These are phyloP conservation scores for Phlyctochytrium bullatum DNA, from an alignment of 192 early-diverging fungal species.

Conservation along the genomic window DNA sequence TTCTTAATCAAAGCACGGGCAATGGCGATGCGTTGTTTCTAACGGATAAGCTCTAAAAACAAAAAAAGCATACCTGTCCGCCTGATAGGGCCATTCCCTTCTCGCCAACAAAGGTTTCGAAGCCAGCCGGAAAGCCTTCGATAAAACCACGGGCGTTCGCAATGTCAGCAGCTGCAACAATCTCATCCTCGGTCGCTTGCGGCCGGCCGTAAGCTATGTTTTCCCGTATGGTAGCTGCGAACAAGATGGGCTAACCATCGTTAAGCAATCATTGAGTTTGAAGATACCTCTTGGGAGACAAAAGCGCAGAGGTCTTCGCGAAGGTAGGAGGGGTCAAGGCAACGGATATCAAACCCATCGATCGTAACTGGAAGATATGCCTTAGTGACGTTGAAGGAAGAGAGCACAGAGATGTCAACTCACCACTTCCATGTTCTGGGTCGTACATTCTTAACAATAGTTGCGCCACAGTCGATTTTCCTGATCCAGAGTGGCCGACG, in stretches of 20 bases:
- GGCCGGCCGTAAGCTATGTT: conserved; percentile 88
- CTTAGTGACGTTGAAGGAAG: conserved; percentile 47
- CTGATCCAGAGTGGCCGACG: conserved; percentile 77
- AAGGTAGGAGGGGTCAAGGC: conserved; percentile 16
- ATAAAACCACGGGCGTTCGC: conserved; percentile 85
- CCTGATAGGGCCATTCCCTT: conserved; percentile 68
- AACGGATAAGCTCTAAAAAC: conserved; percentile 78
- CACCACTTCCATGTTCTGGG: conserved; percentile 48
- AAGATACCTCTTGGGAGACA: conserved; percentile 31
- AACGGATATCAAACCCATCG: conserved; percentile 15
- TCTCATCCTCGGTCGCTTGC: conserved; percentile 45
- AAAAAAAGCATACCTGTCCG: conserved; percentile 66
- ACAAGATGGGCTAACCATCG: conserved; percentile 68
- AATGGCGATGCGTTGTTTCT: conserved; percentile 87
- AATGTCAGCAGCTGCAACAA: conserved; percentile 50
- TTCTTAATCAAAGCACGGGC: conserved; percentile 56
- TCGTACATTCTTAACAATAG: conserved; percentile 83
- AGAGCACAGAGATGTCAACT: conserved; percentile 61
- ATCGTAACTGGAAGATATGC: conserved; percentile 12
- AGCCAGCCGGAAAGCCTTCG: conserved; percentile 45
- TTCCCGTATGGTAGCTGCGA: conserved; percentile 86
- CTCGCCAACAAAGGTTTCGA: conserved; percentile 43
- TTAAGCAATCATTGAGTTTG: not conserved
- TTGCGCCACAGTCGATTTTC: conserved; percentile 78
- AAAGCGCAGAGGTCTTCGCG: conserved; percentile 17